Base-by-base conservation (phyloP, 306 rosid species). In the Prunus armeniaca region DNA sequence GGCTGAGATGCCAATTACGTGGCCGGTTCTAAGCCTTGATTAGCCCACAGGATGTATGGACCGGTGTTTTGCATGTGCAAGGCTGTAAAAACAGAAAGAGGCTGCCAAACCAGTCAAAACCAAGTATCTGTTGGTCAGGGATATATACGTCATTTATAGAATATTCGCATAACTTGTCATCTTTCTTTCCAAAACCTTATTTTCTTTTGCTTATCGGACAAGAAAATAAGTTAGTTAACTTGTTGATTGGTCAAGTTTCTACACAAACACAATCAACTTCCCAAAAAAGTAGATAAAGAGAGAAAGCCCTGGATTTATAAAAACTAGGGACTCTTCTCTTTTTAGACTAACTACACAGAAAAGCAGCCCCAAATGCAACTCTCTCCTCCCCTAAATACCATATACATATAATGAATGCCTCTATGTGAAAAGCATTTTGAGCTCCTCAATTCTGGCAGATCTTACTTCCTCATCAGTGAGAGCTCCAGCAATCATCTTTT, bases 401-500 rank as follows among this genome's bases (percentile, higher is more conserved):
- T 3, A 50, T 69, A 25, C 6, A 49, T n/a, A 10, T 4, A 69
- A 2, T 12, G 68, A 14, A 34, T 87, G 43, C 43, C 43, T 38
- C 43, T 65, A 89, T 68, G 90, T 79, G 84, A 91, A 89, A 0
- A 93, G 92, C 91, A 91, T 87, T 77, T 89, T 91, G 76, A 93
- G 92, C 58, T 91, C 93, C 66, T 88, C 93, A 73, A 91, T 81
- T 81, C 97, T 83, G 22, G 91, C 90, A 51, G 87, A 71, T 6
- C 94, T 84, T 69, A 91, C 91, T 65, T 93, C 96, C 58, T 91
- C 90, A 22, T 93, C 87, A 1, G 91, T 89, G 62, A 91, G 90
- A 60, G 97, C 92, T 64, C 96, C 96, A 4, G 93, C 79, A 72
- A 93, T 91, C 96, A 93, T 82, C 47, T 86, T 76, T 79, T 91